Conservation (phyloP, 129 eudicot species). For the Pittosporum tobira region DNA sequence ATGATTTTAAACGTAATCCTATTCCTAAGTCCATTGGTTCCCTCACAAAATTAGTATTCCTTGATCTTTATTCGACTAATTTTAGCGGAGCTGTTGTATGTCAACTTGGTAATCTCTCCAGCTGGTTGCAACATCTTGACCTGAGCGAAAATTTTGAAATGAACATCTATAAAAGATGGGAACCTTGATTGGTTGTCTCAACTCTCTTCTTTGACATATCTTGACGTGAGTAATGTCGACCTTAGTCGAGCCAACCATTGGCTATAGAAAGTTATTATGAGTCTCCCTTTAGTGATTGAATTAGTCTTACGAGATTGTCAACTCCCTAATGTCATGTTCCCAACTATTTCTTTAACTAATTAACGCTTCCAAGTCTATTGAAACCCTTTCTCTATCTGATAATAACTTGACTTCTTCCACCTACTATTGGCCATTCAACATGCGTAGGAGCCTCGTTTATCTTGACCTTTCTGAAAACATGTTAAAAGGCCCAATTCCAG, state of each 20-base stretch:
- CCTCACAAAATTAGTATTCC: conserved; percentile 11
- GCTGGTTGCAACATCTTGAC: conserved; percentile 21
- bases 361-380: background rate
- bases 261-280: background rate
- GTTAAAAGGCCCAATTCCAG: background rate
- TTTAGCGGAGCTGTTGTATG: conserved; percentile 15
- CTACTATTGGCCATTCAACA: background rate
- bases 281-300: background rate
- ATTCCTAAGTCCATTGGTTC: conserved; percentile 18
- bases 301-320: background rate
- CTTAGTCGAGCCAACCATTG: background rate
- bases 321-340: background rate
- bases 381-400: background rate
- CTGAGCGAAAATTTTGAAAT: background rate
- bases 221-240: conserved; percentile 13
- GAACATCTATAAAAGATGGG: too few relatives aligned
- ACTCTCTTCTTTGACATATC: background rate
- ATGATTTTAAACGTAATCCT: background rate
- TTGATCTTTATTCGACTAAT: background rate
- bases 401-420: background rate
- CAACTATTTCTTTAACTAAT: background rate
- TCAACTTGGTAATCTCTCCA: conserved; percentile 22
- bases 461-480: background rate
- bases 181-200: background rate
- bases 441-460: background rate